Percentiles rank a stretch among this genome's conserved stretches.
phyloP scores from a whole-genome alignment of 2,329 filamentous ascomycete species.

The Botrytis hyacinthi region DNA sequence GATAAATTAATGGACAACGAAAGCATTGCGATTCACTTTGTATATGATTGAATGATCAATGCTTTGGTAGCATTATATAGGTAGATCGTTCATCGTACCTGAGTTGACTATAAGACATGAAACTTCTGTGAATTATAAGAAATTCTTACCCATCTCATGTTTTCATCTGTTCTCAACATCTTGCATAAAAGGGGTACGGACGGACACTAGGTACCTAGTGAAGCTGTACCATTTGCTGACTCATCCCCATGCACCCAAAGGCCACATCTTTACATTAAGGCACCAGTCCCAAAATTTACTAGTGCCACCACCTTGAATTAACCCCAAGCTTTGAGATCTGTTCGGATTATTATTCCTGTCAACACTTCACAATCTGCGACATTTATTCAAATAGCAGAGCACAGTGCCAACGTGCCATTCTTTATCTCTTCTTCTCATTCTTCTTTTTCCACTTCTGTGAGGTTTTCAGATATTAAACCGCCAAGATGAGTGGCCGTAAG shows the following conservation, averaged over 20 bases:
- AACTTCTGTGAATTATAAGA: background rate
- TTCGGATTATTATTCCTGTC: conserved; percentile 29
- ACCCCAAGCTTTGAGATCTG: conserved; percentile 31
- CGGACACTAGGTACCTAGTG: background rate
- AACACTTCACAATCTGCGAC: conserved; percentile 35
- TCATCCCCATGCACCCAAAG: conserved; percentile 22
- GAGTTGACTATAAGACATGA: background rate
- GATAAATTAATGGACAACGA: background rate
- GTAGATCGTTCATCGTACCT: background rate
- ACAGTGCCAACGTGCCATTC: conserved; percentile 33
- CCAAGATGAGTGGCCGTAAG: conserved; percentile 46
- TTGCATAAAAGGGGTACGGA: conserved; percentile 15
- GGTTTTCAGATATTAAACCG: conserved; percentile 38
- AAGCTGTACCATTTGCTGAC: background rate
- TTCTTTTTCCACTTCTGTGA: conserved; percentile 41
- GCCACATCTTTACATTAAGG: conserved; percentile 27
- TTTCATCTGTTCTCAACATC: background rate
- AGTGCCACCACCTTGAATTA: conserved; percentile 27
- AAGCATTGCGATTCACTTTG: background rate
- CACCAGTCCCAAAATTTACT: conserved; percentile 26
- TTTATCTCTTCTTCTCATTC: conserved; percentile 33
- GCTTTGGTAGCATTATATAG: background rate
- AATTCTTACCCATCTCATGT: background rate
- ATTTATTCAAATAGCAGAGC: conserved; percentile 16
- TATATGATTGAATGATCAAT: background rate